Evolutionary conservation across 2,329 filamentous ascomycete genomes (phyloP).

Genomic region (Pseudocercospora fuligena): DNA sequence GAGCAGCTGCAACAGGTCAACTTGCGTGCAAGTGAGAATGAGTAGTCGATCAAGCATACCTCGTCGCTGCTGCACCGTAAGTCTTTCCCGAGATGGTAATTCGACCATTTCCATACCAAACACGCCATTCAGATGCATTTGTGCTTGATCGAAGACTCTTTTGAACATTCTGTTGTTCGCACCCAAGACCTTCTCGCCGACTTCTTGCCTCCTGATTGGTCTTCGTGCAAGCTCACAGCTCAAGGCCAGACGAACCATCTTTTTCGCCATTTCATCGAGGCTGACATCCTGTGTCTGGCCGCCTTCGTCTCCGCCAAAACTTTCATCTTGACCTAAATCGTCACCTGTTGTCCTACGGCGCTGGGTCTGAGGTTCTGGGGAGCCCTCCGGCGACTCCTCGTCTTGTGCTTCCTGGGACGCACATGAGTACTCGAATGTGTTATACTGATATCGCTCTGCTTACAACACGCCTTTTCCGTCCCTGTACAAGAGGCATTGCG

Average conservation of each 20-base stretch:
- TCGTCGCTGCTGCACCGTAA: slow-evolving; percentile 78
- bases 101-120: slow-evolving; percentile 96
- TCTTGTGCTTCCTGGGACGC: slow-evolving; percentile 30
- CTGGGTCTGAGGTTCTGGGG: slow-evolving; percentile 38
- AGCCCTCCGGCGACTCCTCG: slow-evolving; percentile 31
- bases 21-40: not conserved
- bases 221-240: slow-evolving; percentile 64
- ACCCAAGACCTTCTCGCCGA: slow-evolving; percentile 71
- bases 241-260: slow-evolving; percentile 65
- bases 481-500: slow-evolving; percentile 27
- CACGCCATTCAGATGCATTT: slow-evolving; percentile 68
- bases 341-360: slow-evolving; percentile 35
- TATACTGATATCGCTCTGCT: slow-evolving; percentile 14
- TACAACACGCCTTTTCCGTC: slow-evolving; percentile 38
- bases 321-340: slow-evolving; percentile 29
- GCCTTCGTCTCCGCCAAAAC: slow-evolving; percentile 17
- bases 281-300: slow-evolving; percentile 27
- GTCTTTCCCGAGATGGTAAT: slow-evolving; percentile 78
- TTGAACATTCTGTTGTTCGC: slow-evolving; percentile 73
- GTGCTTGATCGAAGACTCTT: slow-evolving; percentile 75
- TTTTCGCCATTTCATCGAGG: slow-evolving; percentile 59
- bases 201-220: slow-evolving; percentile 62
- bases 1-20: slow-evolving; percentile 50
- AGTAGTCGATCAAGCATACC: slow-evolving; percentile 51
- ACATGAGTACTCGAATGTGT: slow-evolving; percentile 6